A percentile compares a stretch with the other conserved stretches of the same genome.
These are phyloP conservation scores for Turnera subulata DNA, from an alignment of 345 rosid species.

Conservation along the genomic window DNA sequence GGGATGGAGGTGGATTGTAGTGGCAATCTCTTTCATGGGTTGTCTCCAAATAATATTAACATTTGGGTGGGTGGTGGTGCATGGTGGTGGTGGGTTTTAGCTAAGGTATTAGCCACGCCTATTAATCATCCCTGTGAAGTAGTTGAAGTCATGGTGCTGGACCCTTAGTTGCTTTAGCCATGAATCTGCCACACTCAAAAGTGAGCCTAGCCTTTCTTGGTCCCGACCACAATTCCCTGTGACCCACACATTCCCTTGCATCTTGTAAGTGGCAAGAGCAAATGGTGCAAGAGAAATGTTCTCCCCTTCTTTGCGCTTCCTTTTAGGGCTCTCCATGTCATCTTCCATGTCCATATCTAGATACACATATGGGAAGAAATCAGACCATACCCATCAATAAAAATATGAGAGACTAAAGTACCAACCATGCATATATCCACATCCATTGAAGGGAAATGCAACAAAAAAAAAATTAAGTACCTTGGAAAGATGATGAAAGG, in stretches of 20 bases:
- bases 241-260: slow-evolving; percentile 96
- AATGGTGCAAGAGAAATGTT: slow-evolving; percentile 65
- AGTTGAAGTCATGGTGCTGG: slow-evolving; percentile 95
- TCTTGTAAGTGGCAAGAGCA: slow-evolving; percentile 97
- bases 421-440: background rate
- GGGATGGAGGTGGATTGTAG: too few relatives aligned
- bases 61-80: too few relatives aligned
- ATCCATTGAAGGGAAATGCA: background rate
- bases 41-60: too few relatives aligned
- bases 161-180: slow-evolving; percentile 97
- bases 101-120: slow-evolving; percentile 68
- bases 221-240: slow-evolving; percentile 70
- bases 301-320: slow-evolving; percentile 64
- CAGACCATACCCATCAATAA: too few relatives aligned
- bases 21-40: slow-evolving; percentile 4
- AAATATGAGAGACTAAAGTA: too few relatives aligned
- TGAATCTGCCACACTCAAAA: slow-evolving; percentile 90
- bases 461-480: slow-evolving; percentile 26
- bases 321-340: slow-evolving; percentile 37
- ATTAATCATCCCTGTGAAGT: slow-evolving; percentile 59
- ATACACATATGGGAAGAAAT: background rate
- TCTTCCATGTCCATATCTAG: slow-evolving; percentile 76
- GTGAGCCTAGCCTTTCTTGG: slow-evolving; percentile 76
- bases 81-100: too few relatives aligned
- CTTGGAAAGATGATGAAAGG: slow-evolving; percentile 93